These are phyloP conservation scores for Fomitopsis palustris DNA, from an alignment of 1,284 basidiomycete genomes.

Conservation along the genomic window DNA sequence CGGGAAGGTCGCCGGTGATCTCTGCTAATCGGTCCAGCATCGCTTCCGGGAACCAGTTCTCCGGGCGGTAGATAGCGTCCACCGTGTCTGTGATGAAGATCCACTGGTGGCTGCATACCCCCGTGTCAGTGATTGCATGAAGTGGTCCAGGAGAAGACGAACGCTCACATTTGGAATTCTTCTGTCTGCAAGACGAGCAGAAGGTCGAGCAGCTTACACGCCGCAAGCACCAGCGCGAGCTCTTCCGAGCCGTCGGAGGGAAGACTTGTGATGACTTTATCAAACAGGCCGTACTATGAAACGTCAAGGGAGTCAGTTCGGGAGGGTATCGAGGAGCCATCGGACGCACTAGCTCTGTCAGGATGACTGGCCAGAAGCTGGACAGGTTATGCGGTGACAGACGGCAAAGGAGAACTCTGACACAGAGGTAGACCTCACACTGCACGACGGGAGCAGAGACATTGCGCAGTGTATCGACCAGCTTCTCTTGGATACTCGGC, in stretches of 20 bases:
- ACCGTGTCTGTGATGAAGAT: slow-evolving; percentile 98
- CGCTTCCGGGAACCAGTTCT: slow-evolving; percentile 80
- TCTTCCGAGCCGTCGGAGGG: slow-evolving; percentile 81
- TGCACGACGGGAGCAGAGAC: slow-evolving; percentile 83
- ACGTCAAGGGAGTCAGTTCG: not conserved
- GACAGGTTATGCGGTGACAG: slow-evolving; percentile 88
- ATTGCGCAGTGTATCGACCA: slow-evolving; percentile 90
- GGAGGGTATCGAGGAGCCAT: not conserved
- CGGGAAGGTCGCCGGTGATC: slow-evolving; percentile 63
- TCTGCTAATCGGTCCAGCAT: slow-evolving; percentile 92
- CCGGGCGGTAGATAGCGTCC: slow-evolving; percentile 88
- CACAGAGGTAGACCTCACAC: slow-evolving; percentile 92
- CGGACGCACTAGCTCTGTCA: slow-evolving; percentile 81
- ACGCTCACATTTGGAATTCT: slow-evolving; percentile 92
- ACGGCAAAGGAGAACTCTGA: slow-evolving; percentile 90
- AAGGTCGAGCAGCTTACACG: slow-evolving; percentile 92
- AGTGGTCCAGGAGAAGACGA: not conserved
- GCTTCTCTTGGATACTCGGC: slow-evolving; percentile 92
- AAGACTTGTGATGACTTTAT: slow-evolving; percentile 59
- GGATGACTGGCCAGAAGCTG: slow-evolving; percentile 95
- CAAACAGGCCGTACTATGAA: slow-evolving; percentile 69
- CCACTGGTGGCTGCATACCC: slow-evolving; percentile 85
- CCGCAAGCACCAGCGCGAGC: slow-evolving; percentile 79
- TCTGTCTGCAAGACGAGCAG: slow-evolving; percentile 90
- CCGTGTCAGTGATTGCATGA: slow-evolving; percentile 4